Percentiles rank a stretch among this genome's conserved stretches.
These are phyloP conservation scores for Pisolithus thermaeus DNA, from an alignment of 1,284 basidiomycete genomes.

Conservation along the genomic window DNA sequence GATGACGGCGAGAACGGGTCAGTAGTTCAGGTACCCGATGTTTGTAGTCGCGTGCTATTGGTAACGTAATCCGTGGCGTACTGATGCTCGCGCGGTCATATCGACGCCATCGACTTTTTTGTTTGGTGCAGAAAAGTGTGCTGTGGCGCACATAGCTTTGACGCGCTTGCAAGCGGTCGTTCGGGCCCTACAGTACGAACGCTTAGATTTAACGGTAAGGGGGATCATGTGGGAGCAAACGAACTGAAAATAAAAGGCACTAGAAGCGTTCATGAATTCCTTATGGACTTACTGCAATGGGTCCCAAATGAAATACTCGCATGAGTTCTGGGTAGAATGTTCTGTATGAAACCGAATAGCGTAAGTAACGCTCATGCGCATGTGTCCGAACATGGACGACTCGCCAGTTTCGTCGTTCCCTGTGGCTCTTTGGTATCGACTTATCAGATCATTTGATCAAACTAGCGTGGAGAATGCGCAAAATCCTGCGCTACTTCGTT, in stretches of 20 bases:
- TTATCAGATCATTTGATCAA: too few relatives aligned
- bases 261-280: background rate
- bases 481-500: too few relatives aligned
- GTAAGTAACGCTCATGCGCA: background rate
- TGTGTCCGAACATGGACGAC: too few relatives aligned
- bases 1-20: too few relatives aligned
- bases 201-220: background rate
- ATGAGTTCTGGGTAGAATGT: background rate
- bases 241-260: background rate
- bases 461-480: too few relatives aligned
- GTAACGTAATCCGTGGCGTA: slow-evolving; percentile 8
- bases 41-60: background rate
- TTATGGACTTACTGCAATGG: background rate
- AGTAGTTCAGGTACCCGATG: background rate
- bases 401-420: too few relatives aligned
- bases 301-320: background rate
- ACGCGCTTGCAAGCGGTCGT: background rate
- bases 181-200: background rate
- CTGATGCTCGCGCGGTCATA: slow-evolving; percentile 27
- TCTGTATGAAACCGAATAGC: background rate
- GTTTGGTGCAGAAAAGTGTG: background rate
- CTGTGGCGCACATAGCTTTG: background rate
- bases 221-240: background rate
- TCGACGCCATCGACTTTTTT: slow-evolving; percentile 9
- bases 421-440: too few relatives aligned